Evolutionary conservation across 768 basidiomycete genomes (phyloP).

Genomic region (Kwoniella sp.): DNA sequence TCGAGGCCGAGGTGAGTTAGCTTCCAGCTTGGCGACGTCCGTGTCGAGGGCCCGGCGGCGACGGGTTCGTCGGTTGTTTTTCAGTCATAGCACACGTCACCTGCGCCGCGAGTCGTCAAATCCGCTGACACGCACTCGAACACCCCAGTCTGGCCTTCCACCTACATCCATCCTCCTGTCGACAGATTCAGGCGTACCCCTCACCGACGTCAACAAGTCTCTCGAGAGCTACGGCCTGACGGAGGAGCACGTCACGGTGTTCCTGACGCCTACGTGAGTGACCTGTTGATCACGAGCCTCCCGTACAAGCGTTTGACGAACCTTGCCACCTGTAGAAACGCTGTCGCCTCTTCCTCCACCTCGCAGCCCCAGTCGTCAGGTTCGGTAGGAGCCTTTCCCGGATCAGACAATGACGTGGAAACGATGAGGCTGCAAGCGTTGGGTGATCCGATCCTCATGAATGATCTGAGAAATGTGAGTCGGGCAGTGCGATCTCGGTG

Average conservation of each 20-base stretch:
- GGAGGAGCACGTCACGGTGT: constrained; percentile 34
- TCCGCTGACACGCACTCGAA: no score
- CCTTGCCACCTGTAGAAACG: no score
- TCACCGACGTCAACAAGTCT: constrained; percentile 25
- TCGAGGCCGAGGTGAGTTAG: constrained; percentile 92
- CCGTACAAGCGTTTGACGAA: no score
- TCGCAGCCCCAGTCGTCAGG: not conserved
- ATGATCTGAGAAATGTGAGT: constrained; percentile 64
- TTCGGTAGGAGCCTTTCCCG: not conserved
- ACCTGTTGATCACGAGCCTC: not conserved
- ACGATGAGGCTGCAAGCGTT: constrained; percentile 84
- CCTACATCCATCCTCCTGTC: constrained; percentile 20
- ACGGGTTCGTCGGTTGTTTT: no score
- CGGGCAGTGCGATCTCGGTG: no score
- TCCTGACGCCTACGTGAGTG: constrained; percentile 38
- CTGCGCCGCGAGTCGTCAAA: no score
- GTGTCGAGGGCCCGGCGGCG: no score
- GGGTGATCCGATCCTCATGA: constrained; percentile 76
- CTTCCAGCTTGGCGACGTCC: not conserved
- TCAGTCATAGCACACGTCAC: no score
- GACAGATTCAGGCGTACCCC: constrained; percentile 32
- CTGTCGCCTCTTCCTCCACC: constrained; percentile 4
- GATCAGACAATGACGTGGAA: constrained; percentile 73
- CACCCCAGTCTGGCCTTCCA: constrained; percentile 38
- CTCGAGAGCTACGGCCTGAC: constrained; percentile 43